Evolutionary conservation across 371 early-diverging fungal genomes (phyloP).

Genomic region (Choanephora cucurbitarum): DNA sequence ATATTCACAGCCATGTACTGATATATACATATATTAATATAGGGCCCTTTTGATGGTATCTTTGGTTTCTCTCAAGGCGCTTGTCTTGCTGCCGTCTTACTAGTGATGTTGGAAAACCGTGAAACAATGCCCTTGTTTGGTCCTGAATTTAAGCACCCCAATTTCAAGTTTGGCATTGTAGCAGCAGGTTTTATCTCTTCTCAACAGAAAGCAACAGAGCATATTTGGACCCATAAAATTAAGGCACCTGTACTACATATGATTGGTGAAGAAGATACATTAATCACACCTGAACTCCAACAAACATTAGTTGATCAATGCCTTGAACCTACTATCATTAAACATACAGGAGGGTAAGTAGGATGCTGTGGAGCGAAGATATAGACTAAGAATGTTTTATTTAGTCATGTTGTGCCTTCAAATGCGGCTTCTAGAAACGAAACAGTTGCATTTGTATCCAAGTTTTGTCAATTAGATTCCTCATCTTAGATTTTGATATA

Average conservation of each 20-base stretch:
- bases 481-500: too few relatives aligned
- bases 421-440: constrained; percentile 62
- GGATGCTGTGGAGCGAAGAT: background rate
- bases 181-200: constrained; percentile 61
- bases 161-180: constrained; percentile 63
- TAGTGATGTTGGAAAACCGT: constrained; percentile 47
- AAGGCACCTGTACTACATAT: constrained; percentile 66
- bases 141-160: constrained; percentile 41
- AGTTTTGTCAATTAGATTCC: constrained; percentile 29
- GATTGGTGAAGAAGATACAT: constrained; percentile 62
- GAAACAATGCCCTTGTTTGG: constrained; percentile 28
- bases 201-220: constrained; percentile 34
- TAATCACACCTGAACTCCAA: constrained; percentile 52
- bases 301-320: constrained; percentile 43
- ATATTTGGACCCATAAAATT: constrained; percentile 44
- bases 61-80: constrained; percentile 79
- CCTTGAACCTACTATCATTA: constrained; percentile 31
- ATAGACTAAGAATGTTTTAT: constrained; percentile 1
- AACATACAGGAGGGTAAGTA: constrained; percentile 58
- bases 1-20: background rate
- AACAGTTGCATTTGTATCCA: constrained; percentile 60
- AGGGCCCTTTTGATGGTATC: constrained; percentile 76
- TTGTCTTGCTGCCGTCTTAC: constrained; percentile 64
- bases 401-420: constrained; percentile 70
- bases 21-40: background rate